A percentile compares a stretch with the other conserved stretches of the same genome.
These are phyloP conservation scores for Penicillium occitanis DNA, from an alignment of 2,329 filamentous ascomycete genomes.

Conservation along the genomic window DNA sequence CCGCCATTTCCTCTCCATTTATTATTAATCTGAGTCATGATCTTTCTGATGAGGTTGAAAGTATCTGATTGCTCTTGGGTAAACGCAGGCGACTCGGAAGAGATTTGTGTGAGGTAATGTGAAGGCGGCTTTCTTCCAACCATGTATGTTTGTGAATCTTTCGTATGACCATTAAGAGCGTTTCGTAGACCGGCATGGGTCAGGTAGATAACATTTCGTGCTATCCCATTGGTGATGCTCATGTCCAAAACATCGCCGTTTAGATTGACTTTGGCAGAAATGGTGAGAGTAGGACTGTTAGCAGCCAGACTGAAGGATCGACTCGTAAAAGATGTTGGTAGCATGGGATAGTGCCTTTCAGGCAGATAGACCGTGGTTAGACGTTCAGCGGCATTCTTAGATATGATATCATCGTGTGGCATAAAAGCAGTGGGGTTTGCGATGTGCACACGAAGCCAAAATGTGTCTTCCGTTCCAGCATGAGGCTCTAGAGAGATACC, in stretches of 20 bases:
- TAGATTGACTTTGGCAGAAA: slow-evolving; percentile 57
- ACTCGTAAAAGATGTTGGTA: slow-evolving; percentile 53
- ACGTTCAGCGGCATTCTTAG: slow-evolving; percentile 57
- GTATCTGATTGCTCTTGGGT: slow-evolving; percentile 36
- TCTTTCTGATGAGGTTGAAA: slow-evolving; percentile 37
- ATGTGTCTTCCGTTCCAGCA: slow-evolving; percentile 43
- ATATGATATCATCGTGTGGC: slow-evolving; percentile 50
- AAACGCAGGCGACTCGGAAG: slow-evolving; percentile 22
- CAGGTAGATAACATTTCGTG: slow-evolving; percentile 56
- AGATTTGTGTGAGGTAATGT: slow-evolving; percentile 27
- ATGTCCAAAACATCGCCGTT: slow-evolving; percentile 56
- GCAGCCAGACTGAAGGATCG: slow-evolving; percentile 54
- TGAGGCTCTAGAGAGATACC: slow-evolving; percentile 59
- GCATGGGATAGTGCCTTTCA: slow-evolving; percentile 57
- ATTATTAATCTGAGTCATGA: slow-evolving; percentile 42
- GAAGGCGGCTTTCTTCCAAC: slow-evolving; percentile 34
- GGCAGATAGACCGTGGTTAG: slow-evolving; percentile 55
- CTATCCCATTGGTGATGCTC: slow-evolving; percentile 53
- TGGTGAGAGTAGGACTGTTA: slow-evolving; percentile 59
- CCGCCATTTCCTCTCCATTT: slow-evolving; percentile 41
- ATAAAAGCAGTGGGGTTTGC: slow-evolving; percentile 66
- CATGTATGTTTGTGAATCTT: slow-evolving; percentile 27
- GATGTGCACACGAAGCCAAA: slow-evolving; percentile 63
- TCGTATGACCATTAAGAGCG: slow-evolving; percentile 38
- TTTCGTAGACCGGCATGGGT: slow-evolving; percentile 47